phyloP scores from a whole-genome alignment of 306 rosid genomes.

The Quercus ilex region DNA sequence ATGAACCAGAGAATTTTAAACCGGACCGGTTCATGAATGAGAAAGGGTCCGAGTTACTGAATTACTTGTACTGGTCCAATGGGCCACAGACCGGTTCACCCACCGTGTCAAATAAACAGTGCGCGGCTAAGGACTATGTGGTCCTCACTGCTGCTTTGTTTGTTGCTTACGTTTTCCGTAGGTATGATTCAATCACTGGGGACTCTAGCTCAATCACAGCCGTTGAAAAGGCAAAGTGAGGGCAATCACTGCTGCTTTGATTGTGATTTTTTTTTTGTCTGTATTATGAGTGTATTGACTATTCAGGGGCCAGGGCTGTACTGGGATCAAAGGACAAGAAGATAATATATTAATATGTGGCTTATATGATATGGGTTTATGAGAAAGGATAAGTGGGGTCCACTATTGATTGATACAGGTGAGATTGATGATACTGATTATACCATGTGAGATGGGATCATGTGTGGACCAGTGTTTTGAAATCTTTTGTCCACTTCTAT shows the following conservation, averaged over 20 bases:
- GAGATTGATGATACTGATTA: too few species aligned
- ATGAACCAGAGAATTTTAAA: slow-evolving; percentile 65
- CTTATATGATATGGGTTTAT: too few species aligned
- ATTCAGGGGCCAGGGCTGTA: background rate
- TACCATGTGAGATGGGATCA: too few species aligned
- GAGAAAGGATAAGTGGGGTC: too few species aligned
- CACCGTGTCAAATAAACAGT: slow-evolving; percentile 62
- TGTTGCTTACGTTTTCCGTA: slow-evolving; percentile 54
- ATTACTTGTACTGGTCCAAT: slow-evolving; percentile 82
- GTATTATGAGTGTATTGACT: background rate
- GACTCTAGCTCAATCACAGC: slow-evolving; percentile 54
- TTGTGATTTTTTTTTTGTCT: background rate
- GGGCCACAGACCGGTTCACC: slow-evolving; percentile 80
- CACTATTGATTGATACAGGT: too few species aligned
- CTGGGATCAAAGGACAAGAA: too few species aligned
- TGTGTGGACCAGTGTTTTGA: too few species aligned
- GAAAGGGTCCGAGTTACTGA: slow-evolving; percentile 49
- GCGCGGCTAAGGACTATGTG: slow-evolving; percentile 73
- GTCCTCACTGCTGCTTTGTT: slow-evolving; percentile 52
- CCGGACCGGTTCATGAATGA: slow-evolving; percentile 68
- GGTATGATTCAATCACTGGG: slow-evolving; percentile 74
- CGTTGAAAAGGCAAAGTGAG: slow-evolving; percentile 46
- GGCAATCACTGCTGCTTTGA: background rate
- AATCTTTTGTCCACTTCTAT: too few species aligned
- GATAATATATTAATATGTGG: too few species aligned